Evolutionary conservation across 129 eudicot species (phyloP), one percentile per base, ranked within the genome.

Genomic region (Ambrosia trifida): DNA sequence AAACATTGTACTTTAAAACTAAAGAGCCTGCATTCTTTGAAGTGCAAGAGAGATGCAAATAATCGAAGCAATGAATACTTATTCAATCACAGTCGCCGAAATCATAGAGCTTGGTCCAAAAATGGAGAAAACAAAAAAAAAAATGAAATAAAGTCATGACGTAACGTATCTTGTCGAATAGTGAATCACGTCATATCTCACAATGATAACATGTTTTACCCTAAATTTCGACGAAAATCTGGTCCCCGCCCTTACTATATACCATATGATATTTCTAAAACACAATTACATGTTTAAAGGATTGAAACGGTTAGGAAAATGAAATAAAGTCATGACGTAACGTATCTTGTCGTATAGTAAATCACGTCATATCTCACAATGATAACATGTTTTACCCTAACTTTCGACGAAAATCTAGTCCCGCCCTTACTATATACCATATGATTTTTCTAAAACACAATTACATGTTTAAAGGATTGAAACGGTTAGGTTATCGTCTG

Each of bases 21-120:
- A 72, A 59, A 59, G 57, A 59, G 58, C 69, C 45, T 16, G 49
- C 3, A 31, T 14, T 46, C 44, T 44, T 57, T 59, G 49, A 66
- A 44, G 31, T 45, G 59, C 46, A 72, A 11, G 47, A 43, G 47
- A 60, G 69, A 60, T 59, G 59, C 19, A n/a, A 46, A 44, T 35
- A 31, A 4, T 72, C 33, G 17, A 14, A 35, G 47, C 68, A 62
- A 8, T 36, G 24, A n/a, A n/a, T n/a, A n/a, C n/a, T 57, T 57
- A 28, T 57, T 57, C 38, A 57, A 57, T 8, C 36, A 28, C 64
- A 57, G 7, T 24, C 2, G 16, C 11, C 64, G 30, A 57, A 28
- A 57, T 57, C n/a, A 28, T 57, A 11, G 6, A 20, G 10, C 64
- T 57, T 28, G 64, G 64, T 57, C 11, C 38, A 28, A 57, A 57